Evolutionary conservation across 2,329 filamentous ascomycete species (phyloP), one percentile per base, ranked within the genome.

Genomic region (Aspergillus arachidicola): DNA sequence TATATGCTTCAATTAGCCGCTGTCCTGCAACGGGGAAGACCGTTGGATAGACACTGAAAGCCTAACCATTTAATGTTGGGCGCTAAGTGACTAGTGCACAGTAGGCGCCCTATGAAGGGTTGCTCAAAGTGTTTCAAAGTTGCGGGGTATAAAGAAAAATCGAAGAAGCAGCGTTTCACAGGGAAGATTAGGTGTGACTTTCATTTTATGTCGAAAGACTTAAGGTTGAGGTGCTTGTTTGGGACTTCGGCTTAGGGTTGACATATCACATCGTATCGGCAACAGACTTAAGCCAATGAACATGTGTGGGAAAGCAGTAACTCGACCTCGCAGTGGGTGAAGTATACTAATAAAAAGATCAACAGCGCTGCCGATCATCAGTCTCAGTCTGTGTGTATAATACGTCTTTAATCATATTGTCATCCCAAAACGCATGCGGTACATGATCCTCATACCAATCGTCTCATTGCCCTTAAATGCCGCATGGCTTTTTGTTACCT

Each of bases 91-190:
- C 30, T 26, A 36, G 36, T 21, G 36, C 34, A 55, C 4, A 4
- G 32, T 5, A 14, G 21, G 9, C 32, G 5, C 51, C 32, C 21
- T 55, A 26, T 23, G n/a, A 38, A 38, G 12, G 51, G 32, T 55
- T 19, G 34, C 51, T 55, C 51, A 38, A 16, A 23, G 23, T 55
- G 51, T 38, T 55, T 23, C 34, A 38, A 38, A 19, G 38, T 36
- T 55, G 51, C 51, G 51, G 51, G 51, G 51, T 55, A 55, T 55
- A 23, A 55, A 55, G 30, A 32, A 19, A 14, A 32, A 4, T 55
- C 21, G 9, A 55, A 36, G 12, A n/a, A 34, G 28, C n/a, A 38
- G 3, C 14, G 51, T 55, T 41, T 26, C 51, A 55, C 51, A 38
- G 14, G n/a, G 14, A 36, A 38, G 36, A 55, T 55, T 38, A 55